Conservation (phyloP, 129 eudicot genomes). For the sunflower (Helianthus annuus) region HanXRQr2.0-SUNRISE NC_035447.2:49668937-49669436, state of each 20-base stretch:
- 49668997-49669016: not conserved
- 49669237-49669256: not conserved
- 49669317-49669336: not conserved
- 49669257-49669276: not conserved
- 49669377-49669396: not conserved
- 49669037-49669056: not conserved
- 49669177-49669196: conserved; percentile 15
- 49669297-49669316: not conserved
- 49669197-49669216: conserved; percentile 13
- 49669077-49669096: not conserved
- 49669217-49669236: not conserved
- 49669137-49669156: not conserved
- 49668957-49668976: not conserved
- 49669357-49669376: conserved; percentile 3
- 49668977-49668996: not conserved
- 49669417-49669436: not conserved
- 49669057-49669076: not conserved
- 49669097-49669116: not conserved
- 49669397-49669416: not conserved
- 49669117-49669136: not conserved
- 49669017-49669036: not conserved
- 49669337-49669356: conserved; percentile 1
- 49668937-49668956: conserved; percentile 1
- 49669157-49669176: conserved; percentile 13
- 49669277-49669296: not conserved